phyloP scores from a whole-genome alignment of 2,329 filamentous ascomycete genomes.

The Fusarium sp. region DNA sequence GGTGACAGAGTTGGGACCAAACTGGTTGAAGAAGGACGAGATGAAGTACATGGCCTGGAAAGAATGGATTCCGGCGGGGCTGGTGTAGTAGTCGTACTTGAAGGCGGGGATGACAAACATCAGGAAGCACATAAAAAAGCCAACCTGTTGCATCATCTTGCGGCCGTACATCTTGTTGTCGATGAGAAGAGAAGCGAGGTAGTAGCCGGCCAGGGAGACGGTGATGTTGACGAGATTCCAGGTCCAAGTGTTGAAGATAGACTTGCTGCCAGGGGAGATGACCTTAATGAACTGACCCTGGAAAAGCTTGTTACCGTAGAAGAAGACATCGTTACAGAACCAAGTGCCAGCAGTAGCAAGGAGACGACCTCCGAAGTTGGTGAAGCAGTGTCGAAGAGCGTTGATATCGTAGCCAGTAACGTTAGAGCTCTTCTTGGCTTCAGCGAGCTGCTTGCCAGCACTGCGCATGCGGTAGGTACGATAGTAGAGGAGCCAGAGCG shows the following conservation, averaged over 20 bases:
- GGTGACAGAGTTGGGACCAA: slow-evolving; percentile 94
- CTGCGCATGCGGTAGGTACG: slow-evolving; percentile 94
- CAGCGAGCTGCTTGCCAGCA: slow-evolving; percentile 83
- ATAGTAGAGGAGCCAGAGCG: slow-evolving; percentile 95
- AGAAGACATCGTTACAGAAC: slow-evolving; percentile 98
- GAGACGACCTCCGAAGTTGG: slow-evolving; percentile 87
- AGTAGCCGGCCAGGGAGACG: slow-evolving; percentile 89
- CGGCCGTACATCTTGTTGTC: slow-evolving; percentile 97
- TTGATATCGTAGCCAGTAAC: slow-evolving; percentile 94
- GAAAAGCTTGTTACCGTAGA: slow-evolving; percentile 99
- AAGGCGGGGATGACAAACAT: slow-evolving; percentile 94
- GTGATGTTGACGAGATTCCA: slow-evolving; percentile 94
- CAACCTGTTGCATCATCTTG: slow-evolving; percentile 95
- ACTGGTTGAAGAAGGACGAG: slow-evolving; percentile 99
- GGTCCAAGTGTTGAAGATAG: slow-evolving; percentile 87
- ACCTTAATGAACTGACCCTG: slow-evolving; percentile 90
- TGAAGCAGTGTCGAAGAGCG: slow-evolving; percentile 82
- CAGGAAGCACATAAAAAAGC: slow-evolving; percentile 93
- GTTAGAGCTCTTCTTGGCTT: slow-evolving; percentile 85
- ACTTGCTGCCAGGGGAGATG: slow-evolving; percentile 76
- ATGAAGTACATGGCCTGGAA: slow-evolving; percentile 99
- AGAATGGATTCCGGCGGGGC: slow-evolving; percentile 76
- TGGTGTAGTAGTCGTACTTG: slow-evolving; percentile 86
- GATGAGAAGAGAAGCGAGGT: slow-evolving; percentile 87
- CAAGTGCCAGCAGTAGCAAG: slow-evolving; percentile 88